Percentiles rank a stretch among this genome's conserved stretches.
phyloP scores from a whole-genome alignment of 2,329 filamentous ascomycete genomes.

The Emmonsia crescens region DNA sequence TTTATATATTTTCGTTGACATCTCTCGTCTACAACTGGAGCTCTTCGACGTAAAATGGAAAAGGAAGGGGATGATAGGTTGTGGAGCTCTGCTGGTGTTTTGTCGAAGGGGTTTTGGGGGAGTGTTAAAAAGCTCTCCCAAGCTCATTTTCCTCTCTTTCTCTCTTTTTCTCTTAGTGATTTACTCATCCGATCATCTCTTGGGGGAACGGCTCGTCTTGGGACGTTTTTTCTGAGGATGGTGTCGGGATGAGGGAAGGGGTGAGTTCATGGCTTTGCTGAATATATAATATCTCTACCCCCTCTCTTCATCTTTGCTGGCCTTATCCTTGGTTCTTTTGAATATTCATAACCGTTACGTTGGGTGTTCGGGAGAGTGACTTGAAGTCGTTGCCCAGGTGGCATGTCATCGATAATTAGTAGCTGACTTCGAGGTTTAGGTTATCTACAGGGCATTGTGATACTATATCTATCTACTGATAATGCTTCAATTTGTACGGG shows the following conservation, averaged over 20 bases:
- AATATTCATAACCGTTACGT: neutral
- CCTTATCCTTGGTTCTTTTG: neutral
- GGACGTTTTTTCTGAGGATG: conserved; percentile 18
- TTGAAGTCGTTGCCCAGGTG: neutral
- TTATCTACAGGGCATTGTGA: neutral
- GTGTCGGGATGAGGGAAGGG: conserved; percentile 30
- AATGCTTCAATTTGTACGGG: too few species aligned
- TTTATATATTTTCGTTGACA: neutral
- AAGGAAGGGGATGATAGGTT: conserved; percentile 32
- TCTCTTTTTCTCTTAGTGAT: conserved; percentile 8
- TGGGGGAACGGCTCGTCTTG: conserved; percentile 28
- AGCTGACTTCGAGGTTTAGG: neutral
- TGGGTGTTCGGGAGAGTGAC: neutral
- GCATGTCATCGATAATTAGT: neutral
- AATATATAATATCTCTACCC: conserved; percentile 10
- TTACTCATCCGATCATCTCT: conserved; percentile 14
- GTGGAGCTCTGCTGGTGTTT: conserved; percentile 25
- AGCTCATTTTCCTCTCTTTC: conserved; percentile 11
- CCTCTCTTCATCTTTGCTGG: neutral
- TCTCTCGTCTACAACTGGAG: neutral
- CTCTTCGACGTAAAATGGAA: neutral
- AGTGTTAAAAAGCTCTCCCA: neutral
- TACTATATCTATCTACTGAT: too few species aligned
- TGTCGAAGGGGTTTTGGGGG: conserved; percentile 13
- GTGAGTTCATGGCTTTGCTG: conserved; percentile 36